A percentile compares a stretch with the other conserved stretches of the same genome.
Conservation (phyloP, 345 rosid genomes). For the Excoecaria agallocha region DNA sequence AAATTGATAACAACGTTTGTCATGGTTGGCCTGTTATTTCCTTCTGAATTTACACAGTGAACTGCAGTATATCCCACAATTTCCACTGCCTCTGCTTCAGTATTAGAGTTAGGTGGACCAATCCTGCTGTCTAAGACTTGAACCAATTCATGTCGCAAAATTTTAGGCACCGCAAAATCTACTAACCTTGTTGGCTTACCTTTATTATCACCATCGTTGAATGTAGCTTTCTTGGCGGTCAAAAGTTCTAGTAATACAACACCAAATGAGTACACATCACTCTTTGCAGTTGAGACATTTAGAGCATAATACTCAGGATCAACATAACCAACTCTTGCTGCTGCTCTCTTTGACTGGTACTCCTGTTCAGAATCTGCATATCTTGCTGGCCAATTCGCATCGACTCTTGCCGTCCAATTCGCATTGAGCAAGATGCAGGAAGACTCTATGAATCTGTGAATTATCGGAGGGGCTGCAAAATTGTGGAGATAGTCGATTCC, state of each 20-base stretch:
- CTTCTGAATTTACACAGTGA: constrained; percentile 12
- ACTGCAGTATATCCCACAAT: constrained; percentile 41
- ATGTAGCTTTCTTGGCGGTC: constrained; percentile 69
- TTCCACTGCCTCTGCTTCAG: constrained; percentile 42
- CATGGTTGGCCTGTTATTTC: constrained; percentile 56
- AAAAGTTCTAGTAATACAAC: constrained; percentile 44
- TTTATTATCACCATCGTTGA: constrained; percentile 39
- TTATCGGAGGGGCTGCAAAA: constrained; percentile 74
- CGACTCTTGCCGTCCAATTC: constrained; percentile 67
- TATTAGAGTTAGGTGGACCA: constrained; percentile 41
- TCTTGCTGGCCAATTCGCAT: constrained; percentile 61
- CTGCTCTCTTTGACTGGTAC: constrained; percentile 48
- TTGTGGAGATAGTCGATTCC: constrained; percentile 85
- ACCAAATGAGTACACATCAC: too few relatives aligned
- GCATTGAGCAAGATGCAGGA: constrained; percentile 67
- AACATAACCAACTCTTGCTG: constrained; percentile 49
- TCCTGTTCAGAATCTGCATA: constrained; percentile 49
- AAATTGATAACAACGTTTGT: constrained; percentile 59
- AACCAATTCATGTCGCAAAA: constrained; percentile 40
- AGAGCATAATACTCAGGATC: too few relatives aligned
- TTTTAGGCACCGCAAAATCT: constrained; percentile 59
- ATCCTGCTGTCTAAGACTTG: constrained; percentile 56
- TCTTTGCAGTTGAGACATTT: too few relatives aligned
- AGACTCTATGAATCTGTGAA: constrained; percentile 77
- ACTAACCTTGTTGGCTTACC: constrained; percentile 23